Percentiles rank a stretch among this genome's conserved stretches.
These are phyloP conservation scores for Coemansia sp. DNA, from an alignment of 192 early-diverging fungal genomes.

Conservation along the genomic window DNA sequence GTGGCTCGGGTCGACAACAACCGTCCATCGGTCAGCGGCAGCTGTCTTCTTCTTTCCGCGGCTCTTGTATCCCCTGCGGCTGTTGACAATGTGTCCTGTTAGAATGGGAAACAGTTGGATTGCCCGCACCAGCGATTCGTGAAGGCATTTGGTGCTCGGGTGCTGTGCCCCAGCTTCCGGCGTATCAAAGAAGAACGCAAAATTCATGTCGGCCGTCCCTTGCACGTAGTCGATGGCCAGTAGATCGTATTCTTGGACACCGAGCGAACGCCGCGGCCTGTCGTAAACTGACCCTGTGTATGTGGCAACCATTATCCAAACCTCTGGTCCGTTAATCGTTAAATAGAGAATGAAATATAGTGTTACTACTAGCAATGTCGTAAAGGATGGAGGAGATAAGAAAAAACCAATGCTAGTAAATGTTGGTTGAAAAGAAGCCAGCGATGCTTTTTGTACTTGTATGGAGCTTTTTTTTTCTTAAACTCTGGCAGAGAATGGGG, in stretches of 20 bases:
- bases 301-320: neutral
- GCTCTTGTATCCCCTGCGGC: neutral
- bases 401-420: no score
- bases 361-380: no score
- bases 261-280: neutral
- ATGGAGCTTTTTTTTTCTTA: no score
- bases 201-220: conserved; percentile 36
- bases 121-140: conserved; percentile 14
- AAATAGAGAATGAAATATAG: no score
- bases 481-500: no score
- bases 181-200: conserved; percentile 29
- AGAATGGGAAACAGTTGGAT: conserved; percentile 25
- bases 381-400: no score
- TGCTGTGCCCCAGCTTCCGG: conserved; percentile 7
- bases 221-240: conserved; percentile 41
- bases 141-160: conserved; percentile 2
- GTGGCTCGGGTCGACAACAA: conserved; percentile 21
- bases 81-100: conserved; percentile 12
- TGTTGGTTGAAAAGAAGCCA: no score
- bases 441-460: no score
- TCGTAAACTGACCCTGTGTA: neutral
- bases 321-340: neutral
- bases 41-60: neutral
- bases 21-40: conserved; percentile 1
- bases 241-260: conserved; percentile 19